phyloP scores from a whole-genome alignment of 1,284 basidiomycete genomes.

The Lignosus rhinocerotis region DNA sequence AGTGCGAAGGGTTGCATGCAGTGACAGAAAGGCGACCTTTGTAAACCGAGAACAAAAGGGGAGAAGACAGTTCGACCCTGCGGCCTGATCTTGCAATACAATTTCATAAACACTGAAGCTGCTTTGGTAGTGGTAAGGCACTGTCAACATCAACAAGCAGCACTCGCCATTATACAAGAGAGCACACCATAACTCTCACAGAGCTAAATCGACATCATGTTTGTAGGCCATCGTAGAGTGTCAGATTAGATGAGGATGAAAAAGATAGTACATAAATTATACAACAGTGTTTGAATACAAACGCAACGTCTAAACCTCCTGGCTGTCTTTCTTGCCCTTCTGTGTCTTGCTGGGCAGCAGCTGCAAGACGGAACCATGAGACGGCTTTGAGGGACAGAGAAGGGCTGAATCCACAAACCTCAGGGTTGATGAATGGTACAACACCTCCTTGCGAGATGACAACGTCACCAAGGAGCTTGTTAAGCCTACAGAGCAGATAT shows the following conservation, averaged over 20 bases:
- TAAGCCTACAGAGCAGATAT: constrained; percentile 40
- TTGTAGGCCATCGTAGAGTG: background rate
- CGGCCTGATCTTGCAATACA: no score
- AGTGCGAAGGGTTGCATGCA: no score
- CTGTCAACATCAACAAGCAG: no score
- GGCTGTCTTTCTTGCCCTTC: constrained; percentile 42
- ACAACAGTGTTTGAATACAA: constrained; percentile 25
- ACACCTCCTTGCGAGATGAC: constrained; percentile 91
- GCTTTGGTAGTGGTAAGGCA: no score
- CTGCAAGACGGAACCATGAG: constrained; percentile 29
- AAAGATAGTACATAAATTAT: constrained; percentile 34
- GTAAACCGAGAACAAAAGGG: no score
- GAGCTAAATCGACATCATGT: no score
- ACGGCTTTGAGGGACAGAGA: background rate
- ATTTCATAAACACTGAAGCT: no score
- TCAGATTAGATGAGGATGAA: constrained; percentile 24
- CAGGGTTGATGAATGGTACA: constrained; percentile 59
- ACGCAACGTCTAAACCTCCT: constrained; percentile 36
- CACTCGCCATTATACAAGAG: no score
- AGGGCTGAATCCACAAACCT: constrained; percentile 28
- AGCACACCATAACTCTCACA: no score
- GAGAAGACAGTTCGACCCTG: no score
- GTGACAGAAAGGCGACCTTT: no score
- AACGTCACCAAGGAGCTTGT: constrained; percentile 76
- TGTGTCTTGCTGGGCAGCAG: constrained; percentile 56